Evolutionary conservation across 2,329 filamentous ascomycete genomes (phyloP).

Genomic region (Epichloe typhina): DNA sequence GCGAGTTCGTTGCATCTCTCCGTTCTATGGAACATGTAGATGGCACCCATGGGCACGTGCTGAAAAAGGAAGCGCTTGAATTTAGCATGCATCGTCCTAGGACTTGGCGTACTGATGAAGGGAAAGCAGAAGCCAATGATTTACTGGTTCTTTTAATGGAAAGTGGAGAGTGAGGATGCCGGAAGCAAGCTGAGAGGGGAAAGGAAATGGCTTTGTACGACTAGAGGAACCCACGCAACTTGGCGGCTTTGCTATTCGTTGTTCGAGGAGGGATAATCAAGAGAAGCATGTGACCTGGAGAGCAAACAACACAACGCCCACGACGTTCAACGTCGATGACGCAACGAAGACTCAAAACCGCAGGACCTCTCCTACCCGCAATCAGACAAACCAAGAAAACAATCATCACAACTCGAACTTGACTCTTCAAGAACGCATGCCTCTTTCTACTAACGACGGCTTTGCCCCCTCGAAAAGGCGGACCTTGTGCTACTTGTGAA

Average conservation of each 20-base stretch:
- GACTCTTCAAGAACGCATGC: not conserved
- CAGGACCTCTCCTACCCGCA: not conserved
- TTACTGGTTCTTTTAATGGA: slow-evolving; percentile 5
- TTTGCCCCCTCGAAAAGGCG: slow-evolving; percentile 3
- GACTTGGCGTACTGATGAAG: slow-evolving; percentile 11
- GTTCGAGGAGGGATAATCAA: not conserved
- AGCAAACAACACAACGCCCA: not conserved
- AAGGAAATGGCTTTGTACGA: slow-evolving; percentile 17
- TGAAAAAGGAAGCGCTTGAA: slow-evolving; percentile 30
- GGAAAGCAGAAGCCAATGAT: not conserved
- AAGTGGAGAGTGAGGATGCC: slow-evolving; percentile 10
- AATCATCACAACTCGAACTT: slow-evolving; percentile 6
- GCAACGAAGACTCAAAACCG: not conserved
- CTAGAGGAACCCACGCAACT: slow-evolving; percentile 12
- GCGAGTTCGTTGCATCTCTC: slow-evolving; percentile 12
- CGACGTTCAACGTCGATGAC: not conserved
- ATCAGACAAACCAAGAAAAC: slow-evolving; percentile 2
- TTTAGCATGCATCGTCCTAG: slow-evolving; percentile 29
- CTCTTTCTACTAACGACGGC: not conserved
- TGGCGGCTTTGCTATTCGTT: slow-evolving; percentile 1
- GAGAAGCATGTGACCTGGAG: not conserved
- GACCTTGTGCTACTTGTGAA: slow-evolving; percentile 1
- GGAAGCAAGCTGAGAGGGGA: slow-evolving; percentile 11
- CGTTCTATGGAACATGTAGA: slow-evolving; percentile 21
- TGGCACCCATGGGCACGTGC: slow-evolving; percentile 17